phyloP scores from a whole-genome alignment of 2,329 filamentous ascomycete species.

The Botrytis deweyae region DNA sequence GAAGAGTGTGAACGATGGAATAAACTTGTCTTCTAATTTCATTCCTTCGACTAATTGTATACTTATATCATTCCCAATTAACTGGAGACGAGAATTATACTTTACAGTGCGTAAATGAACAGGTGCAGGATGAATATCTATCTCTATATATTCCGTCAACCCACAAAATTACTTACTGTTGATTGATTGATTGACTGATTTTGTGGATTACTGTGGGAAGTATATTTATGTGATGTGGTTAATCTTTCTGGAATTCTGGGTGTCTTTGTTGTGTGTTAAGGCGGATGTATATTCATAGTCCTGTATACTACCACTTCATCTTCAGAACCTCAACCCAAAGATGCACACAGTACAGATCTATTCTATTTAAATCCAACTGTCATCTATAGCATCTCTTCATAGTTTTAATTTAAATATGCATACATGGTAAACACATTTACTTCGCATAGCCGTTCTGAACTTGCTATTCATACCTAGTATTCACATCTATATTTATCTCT shows the following conservation, averaged over 20 bases:
- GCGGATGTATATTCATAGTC: background rate
- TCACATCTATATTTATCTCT: too few species aligned
- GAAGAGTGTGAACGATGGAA: background rate
- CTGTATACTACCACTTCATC: background rate
- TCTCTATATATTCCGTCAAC: background rate
- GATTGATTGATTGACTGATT: background rate
- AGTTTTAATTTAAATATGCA: too few species aligned
- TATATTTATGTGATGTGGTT: background rate
- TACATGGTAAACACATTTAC: too few species aligned
- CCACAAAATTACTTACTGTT: background rate
- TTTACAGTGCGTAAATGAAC: background rate
- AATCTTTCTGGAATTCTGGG: too few species aligned
- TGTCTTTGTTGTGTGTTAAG: too few species aligned
- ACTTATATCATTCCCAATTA: background rate
- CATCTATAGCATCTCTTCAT: too few species aligned
- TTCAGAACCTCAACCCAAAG: background rate
- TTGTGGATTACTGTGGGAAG: background rate
- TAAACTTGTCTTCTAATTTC: background rate
- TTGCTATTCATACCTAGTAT: too few species aligned
- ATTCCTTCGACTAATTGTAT: background rate
- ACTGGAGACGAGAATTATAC: background rate
- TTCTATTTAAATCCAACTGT: too few species aligned
- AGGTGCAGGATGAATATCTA: background rate
- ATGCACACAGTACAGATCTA: background rate
- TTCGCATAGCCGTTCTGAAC: too few species aligned